A percentile compares a stretch with the other conserved stretches of the same genome.
Evolutionary conservation across 805 yeast species (phyloP).

Genomic region (Blastobotrys parvus): DNA sequence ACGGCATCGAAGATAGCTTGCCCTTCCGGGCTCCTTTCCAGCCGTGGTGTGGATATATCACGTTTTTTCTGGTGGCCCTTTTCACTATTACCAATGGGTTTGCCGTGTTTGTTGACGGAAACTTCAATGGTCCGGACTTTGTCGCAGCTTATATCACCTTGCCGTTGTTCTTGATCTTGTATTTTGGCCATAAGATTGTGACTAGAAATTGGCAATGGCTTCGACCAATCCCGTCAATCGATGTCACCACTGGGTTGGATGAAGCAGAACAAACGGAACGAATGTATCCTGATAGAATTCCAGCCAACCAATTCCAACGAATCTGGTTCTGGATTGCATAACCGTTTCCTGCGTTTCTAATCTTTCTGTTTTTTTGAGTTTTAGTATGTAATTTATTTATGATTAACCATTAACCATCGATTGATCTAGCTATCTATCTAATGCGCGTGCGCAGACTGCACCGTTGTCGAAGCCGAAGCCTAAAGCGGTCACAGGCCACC

Average conservation of each 20-base stretch:
- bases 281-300: constrained; percentile 28
- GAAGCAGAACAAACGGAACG: constrained; percentile 44
- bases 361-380: neutral
- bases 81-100: constrained; percentile 66
- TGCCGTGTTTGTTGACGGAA: constrained; percentile 44
- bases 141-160: constrained; percentile 66
- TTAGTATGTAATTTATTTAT: neutral
- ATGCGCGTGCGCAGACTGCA: neutral
- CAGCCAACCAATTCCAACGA: constrained; percentile 33
- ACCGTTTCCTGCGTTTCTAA: too few species aligned
- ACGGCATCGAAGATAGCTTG: constrained; percentile 45
- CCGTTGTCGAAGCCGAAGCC: too few species aligned
- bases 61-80: constrained; percentile 41
- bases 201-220: constrained; percentile 36
- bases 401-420: neutral
- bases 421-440: neutral
- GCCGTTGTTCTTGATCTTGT: constrained; percentile 46
- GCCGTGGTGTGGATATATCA: constrained; percentile 51
- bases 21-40: constrained; percentile 50
- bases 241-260: constrained; percentile 51
- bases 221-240: constrained; percentile 49
- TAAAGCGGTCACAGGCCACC: too few species aligned
- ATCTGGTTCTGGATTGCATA: constrained; percentile 45
- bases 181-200: constrained; percentile 49
- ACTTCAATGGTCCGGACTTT: constrained; percentile 48